phyloP scores from a whole-genome alignment of 371 early-diverging fungal species.

The Actinomortierella ambigua region DNA sequence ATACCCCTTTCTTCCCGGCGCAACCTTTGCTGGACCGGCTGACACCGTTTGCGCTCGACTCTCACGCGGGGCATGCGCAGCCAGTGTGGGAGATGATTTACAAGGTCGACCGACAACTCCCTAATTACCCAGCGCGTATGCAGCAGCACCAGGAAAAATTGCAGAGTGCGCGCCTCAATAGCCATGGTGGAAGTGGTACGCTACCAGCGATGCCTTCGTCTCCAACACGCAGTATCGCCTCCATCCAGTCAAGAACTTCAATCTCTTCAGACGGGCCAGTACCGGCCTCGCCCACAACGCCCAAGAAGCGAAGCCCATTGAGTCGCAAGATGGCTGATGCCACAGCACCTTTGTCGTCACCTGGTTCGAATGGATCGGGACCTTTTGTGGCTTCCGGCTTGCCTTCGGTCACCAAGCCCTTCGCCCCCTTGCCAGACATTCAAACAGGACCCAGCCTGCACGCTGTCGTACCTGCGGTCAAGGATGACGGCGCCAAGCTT shows the following conservation, averaged over 20 bases:
- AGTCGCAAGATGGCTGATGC: too few species aligned
- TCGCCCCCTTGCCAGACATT: constrained; percentile 33
- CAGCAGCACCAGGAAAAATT: constrained; percentile 46
- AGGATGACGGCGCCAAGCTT: constrained; percentile 14
- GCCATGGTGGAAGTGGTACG: too few species aligned
- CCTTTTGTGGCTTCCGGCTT: constrained; percentile 14
- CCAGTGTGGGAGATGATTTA: constrained; percentile 47
- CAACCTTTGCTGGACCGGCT: constrained; percentile 42
- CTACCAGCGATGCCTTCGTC: constrained; percentile 7
- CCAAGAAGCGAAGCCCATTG: neutral
- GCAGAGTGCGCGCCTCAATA: constrained; percentile 23
- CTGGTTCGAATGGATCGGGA: too few species aligned
- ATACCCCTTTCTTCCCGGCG: constrained; percentile 45
- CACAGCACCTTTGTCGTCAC: too few species aligned
- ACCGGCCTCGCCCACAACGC: neutral
- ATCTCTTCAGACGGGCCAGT: neutral
- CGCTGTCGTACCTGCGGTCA: too few species aligned
- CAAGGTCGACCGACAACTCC: constrained; percentile 38
- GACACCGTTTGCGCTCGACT: constrained; percentile 32
- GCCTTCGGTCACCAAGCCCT: constrained; percentile 12
- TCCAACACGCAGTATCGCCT: neutral
- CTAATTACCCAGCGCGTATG: constrained; percentile 39
- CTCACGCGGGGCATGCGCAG: constrained; percentile 25
- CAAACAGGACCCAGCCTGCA: constrained; percentile 43
- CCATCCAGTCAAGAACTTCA: too few species aligned